A percentile compares a stretch with the other conserved stretches of the same genome.
Conservation (phyloP, 179 eudicot genomes). For the Sideroxylon spinosum region DNA sequence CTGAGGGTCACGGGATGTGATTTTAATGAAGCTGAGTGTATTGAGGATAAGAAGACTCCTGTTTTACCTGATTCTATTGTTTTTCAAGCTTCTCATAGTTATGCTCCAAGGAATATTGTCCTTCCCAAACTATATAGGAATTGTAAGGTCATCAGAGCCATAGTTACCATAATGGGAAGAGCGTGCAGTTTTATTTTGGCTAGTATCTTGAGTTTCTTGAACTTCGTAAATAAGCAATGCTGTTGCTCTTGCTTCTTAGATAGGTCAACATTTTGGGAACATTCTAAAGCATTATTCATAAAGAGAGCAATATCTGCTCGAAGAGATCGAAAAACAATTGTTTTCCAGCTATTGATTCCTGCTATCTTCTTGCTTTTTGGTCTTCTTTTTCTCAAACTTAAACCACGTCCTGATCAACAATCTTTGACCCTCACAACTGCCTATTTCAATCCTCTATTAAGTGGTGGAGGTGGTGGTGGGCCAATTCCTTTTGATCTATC, state of each 20-base stretch:
- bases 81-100: constrained; percentile 34
- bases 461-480: constrained; percentile 94
- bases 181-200: constrained; percentile 46
- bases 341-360: constrained; percentile 90
- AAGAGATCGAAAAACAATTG: constrained; percentile 85
- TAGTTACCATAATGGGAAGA: constrained; percentile 43
- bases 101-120: constrained; percentile 31
- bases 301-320: constrained; percentile 86
- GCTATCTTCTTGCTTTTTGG: constrained; percentile 79
- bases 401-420: constrained; percentile 89
- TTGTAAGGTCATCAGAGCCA: constrained; percentile 37
- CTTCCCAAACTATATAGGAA: constrained; percentile 39
- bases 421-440: constrained; percentile 80
- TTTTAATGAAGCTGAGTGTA: constrained; percentile 49
- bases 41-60: constrained; percentile 30
- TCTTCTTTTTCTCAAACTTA: constrained; percentile 73
- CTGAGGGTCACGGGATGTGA: constrained; percentile 91
- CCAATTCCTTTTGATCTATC: constrained; percentile 90
- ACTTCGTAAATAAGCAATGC: constrained; percentile 56
- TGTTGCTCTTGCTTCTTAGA: constrained; percentile 59
- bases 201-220: constrained; percentile 46
- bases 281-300: constrained; percentile 73
- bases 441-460: constrained; percentile 75
- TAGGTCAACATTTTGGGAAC: constrained; percentile 88
- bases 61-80: constrained; percentile 30